Base-by-base conservation (phyloP, 192 early-diverging fungal species). In the Piromyces sp. region DNA sequence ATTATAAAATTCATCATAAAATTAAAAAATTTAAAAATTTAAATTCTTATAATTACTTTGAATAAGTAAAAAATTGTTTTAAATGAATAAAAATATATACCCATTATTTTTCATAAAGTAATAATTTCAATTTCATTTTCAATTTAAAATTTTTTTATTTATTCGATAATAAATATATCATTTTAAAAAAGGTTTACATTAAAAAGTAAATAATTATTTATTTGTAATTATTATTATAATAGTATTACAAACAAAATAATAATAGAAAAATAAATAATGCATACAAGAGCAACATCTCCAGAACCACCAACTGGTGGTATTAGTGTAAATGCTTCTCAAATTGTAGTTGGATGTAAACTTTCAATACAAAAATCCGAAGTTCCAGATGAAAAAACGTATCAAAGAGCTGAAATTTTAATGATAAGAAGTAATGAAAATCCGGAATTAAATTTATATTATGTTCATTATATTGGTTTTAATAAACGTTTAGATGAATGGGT, bases 401-500 rank as follows among this genome's bases (percentile, higher is more conserved):
- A 68, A 68, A 26, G 51, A 68, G 51, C 51, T n/a, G 51, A 68
- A 68, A 68, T 68, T n/a, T 68, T 68, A 68, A 68, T 68, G 51
- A 68, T 68, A 9, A 68, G 51, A 68, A 68, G 51, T 68, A 68
- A 68, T 68, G 51, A 68, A 68, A 68, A 68, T 68, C 51, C 51
- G 9, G 51, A 68, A 68, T 68, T 68, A 68, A 68, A 68, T 68
- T n/a, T 68, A n/a, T 97, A 94, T 84, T 99, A 99, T 86, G 95
- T 99, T 22, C 97, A 99, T 85, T 97, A 96, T 83, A 91, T 96
- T 11, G 93, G 95, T 80, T 98, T 95, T 88, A 99, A 99, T 91
- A 99, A 99, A 86, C 95, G 98, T 28, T 88, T 99, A 80, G 98
- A 99, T 88, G 96, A 97, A 85, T 98, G 96, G 98, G 94, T 99